phyloP scores from a whole-genome alignment of 768 basidiomycete species.

The Boletus sp. region DNA sequence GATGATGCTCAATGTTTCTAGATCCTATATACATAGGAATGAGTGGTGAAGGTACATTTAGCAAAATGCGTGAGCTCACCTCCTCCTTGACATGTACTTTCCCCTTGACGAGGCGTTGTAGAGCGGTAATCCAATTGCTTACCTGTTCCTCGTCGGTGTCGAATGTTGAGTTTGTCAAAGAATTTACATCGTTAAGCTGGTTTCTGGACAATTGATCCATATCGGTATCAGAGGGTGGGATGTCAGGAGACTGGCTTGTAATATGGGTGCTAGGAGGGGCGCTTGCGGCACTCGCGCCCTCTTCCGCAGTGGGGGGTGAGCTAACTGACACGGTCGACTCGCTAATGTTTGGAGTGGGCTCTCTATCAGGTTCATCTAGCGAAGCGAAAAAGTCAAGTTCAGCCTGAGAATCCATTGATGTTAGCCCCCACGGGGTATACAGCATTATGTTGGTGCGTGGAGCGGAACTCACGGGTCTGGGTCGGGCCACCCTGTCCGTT shows the following conservation, averaged over 20 bases:
- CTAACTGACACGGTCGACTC: not conserved
- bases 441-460: not conserved
- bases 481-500: slow-evolving; percentile 19
- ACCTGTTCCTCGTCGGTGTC: slow-evolving; percentile 8
- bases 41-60: not conserved
- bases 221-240: not conserved
- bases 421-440: not conserved
- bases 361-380: slow-evolving; percentile 8
- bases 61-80: slow-evolving; percentile 6
- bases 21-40: slow-evolving; percentile 13
- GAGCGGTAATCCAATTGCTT: slow-evolving; percentile 13
- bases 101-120: slow-evolving; percentile 33
- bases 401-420: slow-evolving; percentile 5
- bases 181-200: not conserved
- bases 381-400: slow-evolving; percentile 6
- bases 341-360: not conserved
- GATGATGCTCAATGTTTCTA: slow-evolving; percentile 25
- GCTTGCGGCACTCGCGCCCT: not conserved
- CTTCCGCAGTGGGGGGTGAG: slow-evolving; percentile 4
- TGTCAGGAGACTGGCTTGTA: slow-evolving; percentile 20
- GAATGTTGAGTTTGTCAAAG: not conserved
- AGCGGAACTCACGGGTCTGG: slow-evolving; percentile 16
- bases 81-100: slow-evolving; percentile 23
- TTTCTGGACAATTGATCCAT: not conserved
- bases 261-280: slow-evolving; percentile 15